Evolutionary conservation across 257 asterid species (phyloP).

Genomic region (Gentiana straminea): DNA sequence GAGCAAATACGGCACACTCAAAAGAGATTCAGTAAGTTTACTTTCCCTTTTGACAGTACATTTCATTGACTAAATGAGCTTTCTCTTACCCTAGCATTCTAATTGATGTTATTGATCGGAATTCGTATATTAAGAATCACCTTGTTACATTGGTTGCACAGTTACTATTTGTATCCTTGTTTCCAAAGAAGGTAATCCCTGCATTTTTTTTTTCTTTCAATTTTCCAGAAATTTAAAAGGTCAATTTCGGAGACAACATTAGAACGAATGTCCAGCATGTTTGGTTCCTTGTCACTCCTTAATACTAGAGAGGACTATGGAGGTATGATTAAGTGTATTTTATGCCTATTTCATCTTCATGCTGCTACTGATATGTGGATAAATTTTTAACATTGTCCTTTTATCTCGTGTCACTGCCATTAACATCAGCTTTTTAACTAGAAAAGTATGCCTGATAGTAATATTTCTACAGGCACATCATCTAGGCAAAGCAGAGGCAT

Average conservation of each 20-base stretch:
- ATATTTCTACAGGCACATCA: conserved; percentile 32
- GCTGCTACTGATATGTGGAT: background rate
- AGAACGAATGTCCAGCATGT: conserved; percentile 43
- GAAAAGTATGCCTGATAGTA: no score
- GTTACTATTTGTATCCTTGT: no score
- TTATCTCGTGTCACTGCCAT: conserved; percentile 9
- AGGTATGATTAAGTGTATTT: conserved; percentile 24
- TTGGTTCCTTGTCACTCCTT: conserved; percentile 53
- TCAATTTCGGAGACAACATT: conserved; percentile 69
- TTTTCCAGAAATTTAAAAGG: conserved; percentile 50
- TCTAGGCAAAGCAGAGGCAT: conserved; percentile 71
- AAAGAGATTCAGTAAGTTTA: conserved; percentile 48
- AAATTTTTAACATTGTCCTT: background rate
- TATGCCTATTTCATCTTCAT: background rate
- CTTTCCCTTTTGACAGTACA: background rate
- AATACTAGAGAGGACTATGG: conserved; percentile 44
- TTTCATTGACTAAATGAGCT: background rate
- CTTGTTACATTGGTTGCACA: no score
- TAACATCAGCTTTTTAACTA: no score
- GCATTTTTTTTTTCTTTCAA: conserved; percentile 13
- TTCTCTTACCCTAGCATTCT: background rate
- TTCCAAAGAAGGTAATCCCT: background rate
- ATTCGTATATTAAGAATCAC: no score
- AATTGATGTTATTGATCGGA: background rate
- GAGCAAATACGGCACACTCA: conserved; percentile 57